Evolutionary conservation across 2,329 filamentous ascomycete species (phyloP), one percentile per base, ranked within the genome.

Genomic region (Thermothelomyces thermophilus): DNA sequence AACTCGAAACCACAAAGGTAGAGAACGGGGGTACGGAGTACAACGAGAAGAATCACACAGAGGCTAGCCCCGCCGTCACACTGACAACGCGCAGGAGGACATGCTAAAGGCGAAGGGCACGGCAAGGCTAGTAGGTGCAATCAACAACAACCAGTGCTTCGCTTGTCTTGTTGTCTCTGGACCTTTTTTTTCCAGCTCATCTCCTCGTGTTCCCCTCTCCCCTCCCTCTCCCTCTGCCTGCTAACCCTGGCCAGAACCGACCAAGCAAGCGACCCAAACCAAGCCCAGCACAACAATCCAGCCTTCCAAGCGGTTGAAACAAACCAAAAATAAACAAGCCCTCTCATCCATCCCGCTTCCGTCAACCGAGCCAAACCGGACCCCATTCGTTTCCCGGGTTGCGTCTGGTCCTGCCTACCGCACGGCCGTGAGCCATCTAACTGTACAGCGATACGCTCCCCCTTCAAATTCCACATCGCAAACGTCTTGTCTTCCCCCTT

Each of bases 361-460:
- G 26, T 20, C 14, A 19, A 37, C 16, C 35, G 16, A 37, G 20
- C 19, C 19, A 20, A 22, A 13, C 36, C 36, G 20, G 3, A 26
- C 5, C 24, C 9, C 5, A 26, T 9, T 26, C 24, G 24, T 26
- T n/a, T n/a, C n/a, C 30, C 3, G 30, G 13, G 30, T 14, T 31
- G 36, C 10, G 13, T 9, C 31, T 5, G 24, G 28, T 37, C 33
- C 22, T 11, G 13, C 33, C 13, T 24, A 2, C 11, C n/a, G 10
- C 40, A 16, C 33, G 42, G 42, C 42, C 42, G 33, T 48, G 37
- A 28, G 24, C 46, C 46, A 37, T 46, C 44, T 41, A 41, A 30
- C 24, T 41, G n/a, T 41, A 41, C 39, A 41, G 16, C 28, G 24
- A 26, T 26, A 26, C 24, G 24, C 24, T 16, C 14, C 34, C 39